These are phyloP conservation scores for Colletotrichum acutatum DNA, from an alignment of 2,329 filamentous ascomycete genomes.

Conservation along the genomic window DNA sequence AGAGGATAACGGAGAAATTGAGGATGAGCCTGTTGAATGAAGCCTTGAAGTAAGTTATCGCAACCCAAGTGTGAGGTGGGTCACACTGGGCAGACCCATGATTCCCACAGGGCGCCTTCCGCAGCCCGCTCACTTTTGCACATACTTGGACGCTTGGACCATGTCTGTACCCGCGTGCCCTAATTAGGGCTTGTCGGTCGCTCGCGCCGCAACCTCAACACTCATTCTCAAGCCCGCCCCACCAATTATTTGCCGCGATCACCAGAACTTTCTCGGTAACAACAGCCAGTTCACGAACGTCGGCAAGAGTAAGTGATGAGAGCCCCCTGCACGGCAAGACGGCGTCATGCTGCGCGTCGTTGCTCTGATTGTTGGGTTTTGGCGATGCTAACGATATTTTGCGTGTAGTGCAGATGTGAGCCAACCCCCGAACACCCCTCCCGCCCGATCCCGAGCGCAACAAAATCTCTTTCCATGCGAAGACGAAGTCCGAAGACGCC, in stretches of 20 bases:
- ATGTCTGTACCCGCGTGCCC: constrained; percentile 22
- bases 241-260: constrained; percentile 30
- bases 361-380: background rate
- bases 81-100: background rate
- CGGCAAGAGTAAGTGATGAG: constrained; percentile 67
- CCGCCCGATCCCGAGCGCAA: background rate
- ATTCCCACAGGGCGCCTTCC: background rate
- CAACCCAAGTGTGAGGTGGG: background rate
- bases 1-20: background rate
- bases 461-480: constrained; percentile 22
- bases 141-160: background rate
- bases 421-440: constrained; percentile 41
- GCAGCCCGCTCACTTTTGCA: background rate
- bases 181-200: constrained; percentile 33
- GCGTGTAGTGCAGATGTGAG: constrained; percentile 89
- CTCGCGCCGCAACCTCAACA: constrained; percentile 22
- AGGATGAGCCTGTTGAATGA: background rate
- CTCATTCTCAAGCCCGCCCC: constrained; percentile 33
- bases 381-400: constrained; percentile 39
- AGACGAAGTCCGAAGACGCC: constrained; percentile 32
- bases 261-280: constrained; percentile 44
- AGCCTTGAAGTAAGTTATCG: background rate
- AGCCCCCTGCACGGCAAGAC: background rate
- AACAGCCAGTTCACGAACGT: constrained; percentile 56
- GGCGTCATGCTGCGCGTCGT: background rate